These are phyloP conservation scores for Globisporangium polare DNA, from an alignment of 352 stramenopile genomes.

Conservation along the genomic window DNA sequence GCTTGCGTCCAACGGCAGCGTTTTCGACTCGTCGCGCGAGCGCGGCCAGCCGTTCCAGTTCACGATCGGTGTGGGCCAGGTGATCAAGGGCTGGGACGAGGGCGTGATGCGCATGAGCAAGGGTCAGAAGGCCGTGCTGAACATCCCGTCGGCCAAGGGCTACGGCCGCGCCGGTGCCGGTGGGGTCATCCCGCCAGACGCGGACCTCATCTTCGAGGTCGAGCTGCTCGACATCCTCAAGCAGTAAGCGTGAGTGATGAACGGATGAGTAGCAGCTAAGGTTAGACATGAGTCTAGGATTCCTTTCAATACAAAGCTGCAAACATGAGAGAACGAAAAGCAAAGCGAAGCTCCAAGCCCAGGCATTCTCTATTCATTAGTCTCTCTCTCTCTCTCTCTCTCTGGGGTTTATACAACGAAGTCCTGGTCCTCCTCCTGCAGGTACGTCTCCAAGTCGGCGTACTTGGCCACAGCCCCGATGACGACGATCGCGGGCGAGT, in stretches of 20 bases:
- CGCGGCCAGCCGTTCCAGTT: constrained; percentile 79
- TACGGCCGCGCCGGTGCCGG: constrained; percentile 88
- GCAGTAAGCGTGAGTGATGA: not conserved
- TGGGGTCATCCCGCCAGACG: constrained; percentile 88
- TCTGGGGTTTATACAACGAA: constrained; percentile 9
- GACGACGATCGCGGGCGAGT: constrained; percentile 72
- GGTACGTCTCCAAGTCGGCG: constrained; percentile 44
- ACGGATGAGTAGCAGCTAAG: too few relatives aligned
- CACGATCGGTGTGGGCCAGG: constrained; percentile 75
- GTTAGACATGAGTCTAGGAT: too few relatives aligned
- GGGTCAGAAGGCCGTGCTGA: constrained; percentile 89
- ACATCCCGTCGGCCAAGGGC: constrained; percentile 90
- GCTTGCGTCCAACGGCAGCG: constrained; percentile 50
- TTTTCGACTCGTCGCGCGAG: constrained; percentile 78
- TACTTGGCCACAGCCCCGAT: constrained; percentile 60
- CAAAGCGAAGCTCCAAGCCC: not conserved
- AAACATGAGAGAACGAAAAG: not conserved
- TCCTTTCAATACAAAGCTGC: not conserved
- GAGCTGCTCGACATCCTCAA: constrained; percentile 86
- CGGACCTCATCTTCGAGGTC: constrained; percentile 93
- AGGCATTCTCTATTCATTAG: not conserved
- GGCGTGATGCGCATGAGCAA: constrained; percentile 94
- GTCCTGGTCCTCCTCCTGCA: constrained; percentile 41
- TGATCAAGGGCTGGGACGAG: constrained; percentile 96
- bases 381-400: too few relatives aligned